These are phyloP conservation scores for Stachybotrys elegans DNA, from an alignment of 2,329 filamentous ascomycete genomes.

Conservation along the genomic window DNA sequence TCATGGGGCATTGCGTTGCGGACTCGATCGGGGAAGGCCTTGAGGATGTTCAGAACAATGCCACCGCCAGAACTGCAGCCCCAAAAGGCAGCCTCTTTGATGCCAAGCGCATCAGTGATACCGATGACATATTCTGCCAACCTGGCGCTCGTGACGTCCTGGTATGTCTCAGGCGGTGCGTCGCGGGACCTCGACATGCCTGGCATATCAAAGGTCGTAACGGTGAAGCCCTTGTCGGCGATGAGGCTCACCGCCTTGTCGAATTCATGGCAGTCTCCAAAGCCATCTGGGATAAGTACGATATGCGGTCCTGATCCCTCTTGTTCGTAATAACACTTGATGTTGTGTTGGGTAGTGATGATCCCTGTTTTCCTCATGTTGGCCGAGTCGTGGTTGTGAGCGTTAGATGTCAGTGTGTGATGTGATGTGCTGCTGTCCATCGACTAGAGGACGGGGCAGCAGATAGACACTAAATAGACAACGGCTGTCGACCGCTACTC, in stretches of 20 bases:
- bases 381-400: too few species aligned
- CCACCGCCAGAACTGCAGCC: constrained; percentile 2
- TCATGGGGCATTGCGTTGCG: constrained; percentile 5
- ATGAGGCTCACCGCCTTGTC: not conserved
- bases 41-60: not conserved
- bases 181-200: constrained; percentile 5
- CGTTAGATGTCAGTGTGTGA: too few species aligned
- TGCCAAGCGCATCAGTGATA: not conserved
- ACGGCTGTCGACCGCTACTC: too few species aligned
- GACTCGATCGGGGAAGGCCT: not conserved
- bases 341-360: not conserved
- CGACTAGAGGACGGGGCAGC: too few species aligned
- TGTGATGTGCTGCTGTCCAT: too few species aligned
- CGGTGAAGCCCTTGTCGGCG: constrained; percentile 1
- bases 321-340: constrained; percentile 6
- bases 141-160: constrained; percentile 1
- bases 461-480: too few species aligned
- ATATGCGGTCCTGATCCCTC: constrained; percentile 3
- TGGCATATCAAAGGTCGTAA: constrained; percentile 4
- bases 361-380: too few species aligned
- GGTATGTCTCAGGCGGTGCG: not conserved
- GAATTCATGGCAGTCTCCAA: constrained; percentile 4
- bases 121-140: constrained; percentile 1
- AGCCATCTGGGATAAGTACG: constrained; percentile 2
- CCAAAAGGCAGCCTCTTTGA: not conserved